A percentile compares a stretch with the other conserved stretches of the same genome.
Evolutionary conservation across 352 stramenopile genomes (phyloP).

Genomic region (Pythium brassicae): DNA sequence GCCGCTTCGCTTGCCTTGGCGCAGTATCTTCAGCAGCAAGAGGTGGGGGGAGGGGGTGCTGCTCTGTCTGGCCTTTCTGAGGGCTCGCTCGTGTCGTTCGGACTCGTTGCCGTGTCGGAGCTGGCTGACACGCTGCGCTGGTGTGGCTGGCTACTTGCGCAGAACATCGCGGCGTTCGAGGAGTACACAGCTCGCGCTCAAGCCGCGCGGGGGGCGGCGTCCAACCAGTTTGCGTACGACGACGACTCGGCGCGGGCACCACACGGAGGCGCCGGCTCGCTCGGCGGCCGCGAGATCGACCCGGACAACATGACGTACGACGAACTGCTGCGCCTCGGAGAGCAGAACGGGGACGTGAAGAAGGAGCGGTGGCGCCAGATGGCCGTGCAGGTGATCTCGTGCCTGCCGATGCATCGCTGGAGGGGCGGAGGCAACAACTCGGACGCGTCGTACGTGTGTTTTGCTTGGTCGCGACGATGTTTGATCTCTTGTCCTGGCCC

Average conservation of each 20-base stretch:
- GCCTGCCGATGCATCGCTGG: slow-evolving; percentile 62
- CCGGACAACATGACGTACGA: slow-evolving; percentile 83
- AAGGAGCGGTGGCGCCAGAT: slow-evolving; percentile 66
- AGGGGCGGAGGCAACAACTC: slow-evolving; percentile 21
- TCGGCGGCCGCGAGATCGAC: slow-evolving; percentile 33
- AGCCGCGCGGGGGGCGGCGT: slow-evolving; percentile 9
- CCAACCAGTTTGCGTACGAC: slow-evolving; percentile 8
- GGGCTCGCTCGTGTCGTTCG: background rate
- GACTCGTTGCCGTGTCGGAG: no score
- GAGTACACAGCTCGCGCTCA: slow-evolving; percentile 44
- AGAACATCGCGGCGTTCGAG: slow-evolving; percentile 71
- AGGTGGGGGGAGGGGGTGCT: slow-evolving; percentile 23
- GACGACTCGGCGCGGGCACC: background rate
- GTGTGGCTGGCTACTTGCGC: slow-evolving; percentile 4
- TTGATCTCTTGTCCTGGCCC: background rate
- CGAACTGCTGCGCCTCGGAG: slow-evolving; percentile 61
- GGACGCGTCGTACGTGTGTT: slow-evolving; percentile 61
- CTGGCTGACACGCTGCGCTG: background rate
- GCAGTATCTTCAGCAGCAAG: slow-evolving; percentile 66
- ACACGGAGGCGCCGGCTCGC: background rate
- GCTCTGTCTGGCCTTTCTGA: background rate
- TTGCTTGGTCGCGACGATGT: background rate
- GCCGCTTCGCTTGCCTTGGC: slow-evolving; percentile 64
- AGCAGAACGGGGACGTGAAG: slow-evolving; percentile 70
- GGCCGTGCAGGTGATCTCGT: slow-evolving; percentile 57